Evolutionary conservation across 805 yeast species (phyloP).

Genomic region (Saccharomyces mikatae): DNA sequence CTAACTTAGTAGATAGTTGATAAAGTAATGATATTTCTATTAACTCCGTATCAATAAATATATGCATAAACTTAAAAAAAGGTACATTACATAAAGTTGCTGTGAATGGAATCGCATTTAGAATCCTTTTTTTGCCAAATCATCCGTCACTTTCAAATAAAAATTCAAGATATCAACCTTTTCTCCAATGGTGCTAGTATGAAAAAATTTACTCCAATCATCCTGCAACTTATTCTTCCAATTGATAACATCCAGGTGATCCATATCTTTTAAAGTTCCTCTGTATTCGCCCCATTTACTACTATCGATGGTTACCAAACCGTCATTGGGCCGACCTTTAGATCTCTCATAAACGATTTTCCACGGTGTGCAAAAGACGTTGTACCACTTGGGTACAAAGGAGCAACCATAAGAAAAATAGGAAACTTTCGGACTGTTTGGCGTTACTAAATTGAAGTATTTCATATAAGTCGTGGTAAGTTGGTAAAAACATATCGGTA

Average conservation of each 20-base stretch:
- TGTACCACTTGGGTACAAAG: conserved; percentile 54
- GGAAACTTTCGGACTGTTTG: conserved; percentile 51
- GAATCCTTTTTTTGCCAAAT: conserved; percentile 50
- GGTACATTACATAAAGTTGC: background rate
- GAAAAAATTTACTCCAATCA: conserved; percentile 13
- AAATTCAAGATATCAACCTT: conserved; percentile 60
- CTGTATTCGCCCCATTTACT: conserved; percentile 77
- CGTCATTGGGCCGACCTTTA: conserved; percentile 61
- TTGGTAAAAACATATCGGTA: conserved; percentile 49
- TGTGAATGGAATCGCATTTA: conserved; percentile 15
- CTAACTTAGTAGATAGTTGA: background rate
- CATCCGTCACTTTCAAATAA: conserved; percentile 60
- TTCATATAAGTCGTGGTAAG: conserved; percentile 49
- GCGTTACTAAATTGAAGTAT: conserved; percentile 45
- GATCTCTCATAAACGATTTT: conserved; percentile 41
- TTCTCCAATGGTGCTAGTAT: conserved; percentile 19
- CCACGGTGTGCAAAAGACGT: conserved; percentile 59
- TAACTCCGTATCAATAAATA: background rate
- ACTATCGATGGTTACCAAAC: conserved; percentile 71
- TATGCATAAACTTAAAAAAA: background rate
- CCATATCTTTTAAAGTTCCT: conserved; percentile 72
- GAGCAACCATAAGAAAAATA: conserved; percentile 82
- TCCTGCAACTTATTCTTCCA: conserved; percentile 56
- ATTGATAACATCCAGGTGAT: conserved; percentile 80
- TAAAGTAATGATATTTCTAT: background rate